Base-by-base conservation (phyloP, 352 stramenopile species). In the Globisporangium canariense region DNA sequence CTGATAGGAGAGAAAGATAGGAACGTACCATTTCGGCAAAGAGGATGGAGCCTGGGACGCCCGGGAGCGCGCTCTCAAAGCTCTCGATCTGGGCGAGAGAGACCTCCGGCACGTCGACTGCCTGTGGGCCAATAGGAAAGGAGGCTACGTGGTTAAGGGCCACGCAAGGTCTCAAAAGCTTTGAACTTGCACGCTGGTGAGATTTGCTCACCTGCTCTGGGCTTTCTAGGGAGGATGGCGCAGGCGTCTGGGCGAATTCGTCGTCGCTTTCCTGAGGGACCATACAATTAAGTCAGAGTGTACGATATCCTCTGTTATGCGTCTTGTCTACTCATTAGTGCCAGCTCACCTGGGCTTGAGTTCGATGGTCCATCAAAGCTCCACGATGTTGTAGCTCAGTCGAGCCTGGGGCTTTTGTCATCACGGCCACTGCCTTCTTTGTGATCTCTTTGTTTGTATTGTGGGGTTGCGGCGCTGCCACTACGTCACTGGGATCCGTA, bases 1-100 rank as follows among this genome's bases (percentile, higher is more conserved):
- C 36, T 14, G n/a, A 40, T 52, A 59, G 32, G 32, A 36, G 28
- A 60, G 4, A 38, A 9, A 47, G 41, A 47, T 2, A 28, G 16
- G 18, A 30, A 9, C 28, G 40, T 64, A 83, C 75, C 70, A 83
- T 64, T 51, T 80, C 75, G 4, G 75, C 74, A 51, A 83, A 81
- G 34, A 83, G 38, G 49, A 83, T 68, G 18, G 75, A 75, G 34
- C 70, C 75, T 20, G 77, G 76, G 16, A 79, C 70, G 14, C 68
- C 73, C 9, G 73, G 70, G 25, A 75, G 51, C 0, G 67, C 62
- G 30, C 14, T 69, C 7, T 76, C 65, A 13, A 65, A 56, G n/a
- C 5, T 59, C 18, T 55, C 38, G 38, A 20, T 1, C 6, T 28
- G 50, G 28, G 74, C 62, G 40, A 62, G n/a, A 34, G 50, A 38